These are phyloP conservation scores for Cyberlindnera amylophila DNA, from an alignment of 805 yeast genomes.

Conservation along the genomic window DNA sequence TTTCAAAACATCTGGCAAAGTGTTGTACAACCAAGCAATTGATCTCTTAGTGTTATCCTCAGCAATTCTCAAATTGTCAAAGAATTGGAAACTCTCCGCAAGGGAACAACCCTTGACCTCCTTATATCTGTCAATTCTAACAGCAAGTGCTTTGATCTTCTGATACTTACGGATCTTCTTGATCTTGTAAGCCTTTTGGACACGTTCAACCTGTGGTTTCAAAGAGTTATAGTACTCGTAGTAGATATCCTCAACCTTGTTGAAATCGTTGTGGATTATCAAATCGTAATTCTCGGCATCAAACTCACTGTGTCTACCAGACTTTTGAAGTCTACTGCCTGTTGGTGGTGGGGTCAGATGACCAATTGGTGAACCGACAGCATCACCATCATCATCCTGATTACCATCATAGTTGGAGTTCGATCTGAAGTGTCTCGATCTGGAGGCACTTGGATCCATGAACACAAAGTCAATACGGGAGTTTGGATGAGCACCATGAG, in stretches of 20 bases:
- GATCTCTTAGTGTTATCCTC: constrained; percentile 31
- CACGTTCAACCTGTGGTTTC: constrained; percentile 33
- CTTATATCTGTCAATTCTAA: constrained; percentile 33
- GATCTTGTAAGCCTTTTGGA: constrained; percentile 32
- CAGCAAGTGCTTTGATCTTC: constrained; percentile 34
- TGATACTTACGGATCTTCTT: constrained; percentile 36
- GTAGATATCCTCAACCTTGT: constrained; percentile 31
- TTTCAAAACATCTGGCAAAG: constrained; percentile 29
- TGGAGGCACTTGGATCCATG: constrained; percentile 28
- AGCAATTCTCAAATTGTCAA: constrained; percentile 29
- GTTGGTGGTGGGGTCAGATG: constrained; percentile 19
- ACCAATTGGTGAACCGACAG: constrained; percentile 16
- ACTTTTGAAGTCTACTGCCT: constrained; percentile 22
- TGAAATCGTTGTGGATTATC: constrained; percentile 30
- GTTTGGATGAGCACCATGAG: constrained; percentile 13
- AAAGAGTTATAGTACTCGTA: constrained; percentile 30
- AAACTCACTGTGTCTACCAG: constrained; percentile 22
- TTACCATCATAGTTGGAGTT: constrained; percentile 19
- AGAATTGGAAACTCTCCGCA: constrained; percentile 29
- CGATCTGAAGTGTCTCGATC: constrained; percentile 23
- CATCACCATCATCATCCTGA: constrained; percentile 18
- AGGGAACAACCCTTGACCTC: constrained; percentile 25
- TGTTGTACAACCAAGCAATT: constrained; percentile 36
- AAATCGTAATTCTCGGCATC: constrained; percentile 31
- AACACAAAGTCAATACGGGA: constrained; percentile 29